Base-by-base conservation (phyloP, 192 early-diverging fungal species). In the Backusella westeae region DNA sequence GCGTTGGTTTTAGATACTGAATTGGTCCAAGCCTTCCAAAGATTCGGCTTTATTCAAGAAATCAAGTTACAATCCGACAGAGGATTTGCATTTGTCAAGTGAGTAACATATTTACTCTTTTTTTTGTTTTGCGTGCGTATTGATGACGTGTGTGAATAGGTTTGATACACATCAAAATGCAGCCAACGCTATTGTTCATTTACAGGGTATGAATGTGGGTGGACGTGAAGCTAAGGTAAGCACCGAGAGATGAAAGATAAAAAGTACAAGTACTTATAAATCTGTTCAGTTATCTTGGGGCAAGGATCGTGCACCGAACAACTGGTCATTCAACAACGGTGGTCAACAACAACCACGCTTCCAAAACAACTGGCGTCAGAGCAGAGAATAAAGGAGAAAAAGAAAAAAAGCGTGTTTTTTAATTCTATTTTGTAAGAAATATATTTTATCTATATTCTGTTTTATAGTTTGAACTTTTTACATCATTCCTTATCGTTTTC, bases 41-140 rank as follows among this genome's bases (percentile, higher is more conserved):
- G 81, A 34, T 96, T 82, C 76, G 96, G 96, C 6, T 91, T 85
- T 75, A 86, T 95, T 26, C 79, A 90, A 42, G 94, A 96, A 71
- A 80, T 96, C 53, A 90, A 94, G 71, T 83, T 97, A 81, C 95
- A 96, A 81, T 85, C 89, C 14, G 96, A 96, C 53, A 92, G 93
- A 73, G 96, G 96, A 12, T 97, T 91, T 80, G 95, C 92, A 6
- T 97, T 97, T 82, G 87, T 96, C 78, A 94, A 93, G 90, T 91
- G 21, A 34, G 7, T 41, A 56, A 34, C 34, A 36, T 9, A 34
- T 38, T 10, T 26, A 8, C n/a, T 63, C 7, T 1, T 23, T 46
- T 32, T 32, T 32, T 32, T 32, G 32, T 32, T 2, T 3, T 32
- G 2, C 32, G 32, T 32, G 32, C 32, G 32, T 63, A n/a, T 26